phyloP scores from a whole-genome alignment of 371 early-diverging fungal genomes.

The Circinella umbellata region DNA sequence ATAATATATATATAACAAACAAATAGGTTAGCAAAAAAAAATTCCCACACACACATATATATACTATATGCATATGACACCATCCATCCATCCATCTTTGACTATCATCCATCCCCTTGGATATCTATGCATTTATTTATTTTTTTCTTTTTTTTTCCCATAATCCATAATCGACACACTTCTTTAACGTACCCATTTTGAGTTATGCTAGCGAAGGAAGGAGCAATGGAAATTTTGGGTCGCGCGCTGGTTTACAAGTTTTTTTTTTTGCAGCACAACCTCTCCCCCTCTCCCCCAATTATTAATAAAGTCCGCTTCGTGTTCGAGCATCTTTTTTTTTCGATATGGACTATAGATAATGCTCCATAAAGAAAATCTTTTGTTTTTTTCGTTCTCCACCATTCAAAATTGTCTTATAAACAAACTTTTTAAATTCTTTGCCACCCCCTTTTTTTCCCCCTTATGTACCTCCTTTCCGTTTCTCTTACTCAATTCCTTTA shows the following conservation, averaged over 20 bases:
- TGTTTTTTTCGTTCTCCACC: too few relatives aligned
- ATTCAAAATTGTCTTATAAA: too few relatives aligned
- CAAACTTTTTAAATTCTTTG: too few relatives aligned
- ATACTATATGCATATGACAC: background rate
- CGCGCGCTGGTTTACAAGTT: background rate
- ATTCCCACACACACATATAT: conserved; percentile 3
- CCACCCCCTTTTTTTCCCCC: too few relatives aligned
- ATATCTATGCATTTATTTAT: conserved; percentile 1
- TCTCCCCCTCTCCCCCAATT: background rate
- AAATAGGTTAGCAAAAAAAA: background rate
- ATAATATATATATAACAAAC: too few relatives aligned
- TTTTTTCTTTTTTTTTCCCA: background rate
- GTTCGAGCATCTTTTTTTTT: too few relatives aligned
- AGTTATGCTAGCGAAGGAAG: conserved; percentile 16
- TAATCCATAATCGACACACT: conserved; percentile 19
- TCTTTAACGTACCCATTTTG: conserved; percentile 31
- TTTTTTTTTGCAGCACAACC: background rate
- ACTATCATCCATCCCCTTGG: background rate
- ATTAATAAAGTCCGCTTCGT: background rate
- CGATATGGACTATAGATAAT: too few relatives aligned
- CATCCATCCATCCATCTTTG: too few relatives aligned
- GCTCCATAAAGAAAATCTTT: too few relatives aligned
- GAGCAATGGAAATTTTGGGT: conserved; percentile 7
- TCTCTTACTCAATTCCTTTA: too few relatives aligned
- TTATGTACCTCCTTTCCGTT: too few relatives aligned